Base-by-base conservation (phyloP, 2,329 filamentous ascomycete species). In the Phoma sp. region DNA sequence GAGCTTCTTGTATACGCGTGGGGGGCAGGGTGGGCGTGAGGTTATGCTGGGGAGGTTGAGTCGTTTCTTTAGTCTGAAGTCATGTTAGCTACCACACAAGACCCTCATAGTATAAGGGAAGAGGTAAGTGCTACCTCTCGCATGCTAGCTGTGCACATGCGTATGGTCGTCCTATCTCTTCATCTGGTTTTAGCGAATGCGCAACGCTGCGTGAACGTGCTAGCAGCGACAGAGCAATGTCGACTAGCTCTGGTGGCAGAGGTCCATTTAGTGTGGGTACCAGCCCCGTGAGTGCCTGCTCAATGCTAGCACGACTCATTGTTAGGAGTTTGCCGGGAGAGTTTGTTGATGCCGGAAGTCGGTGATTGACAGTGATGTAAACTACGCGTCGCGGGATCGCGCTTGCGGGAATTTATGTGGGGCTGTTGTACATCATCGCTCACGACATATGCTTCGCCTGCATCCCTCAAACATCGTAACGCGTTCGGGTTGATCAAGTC, bases 1-100 rank as follows among this genome's bases (percentile, higher is more conserved):
- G 33, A 98, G 81, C 54, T 91, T 90, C 67, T 89, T 90, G 79
- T 98, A 98, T 47, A 91, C 66, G 23, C 69, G 71, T 2, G 72
- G 70, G 3, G 71, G 70, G 32, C 71, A 74, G 23, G 72, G 72
- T 7, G 72, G 71, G 10, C 70, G 71, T 10, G 72, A 69, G 8
- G 66, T 51, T 25, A 75, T 72, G 23, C 70, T 48, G 18, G 72
- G 67, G 11, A 73, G 61, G 43, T 74, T 74, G 50, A 74, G 65
- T 13, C 66, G 67, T 25, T 65, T 69, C 59, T 92, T 93, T 35
- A 96, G 80, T 47, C 91, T 91, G 53, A 4, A n/a, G 1, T 9
- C 60, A 79, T 29, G 69, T 68, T 76, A 82, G 50, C 67, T 64
- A 40, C 23, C 32, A 9, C 4, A 13, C 10, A 8, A 6, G 2